phyloP scores from a whole-genome alignment of 805 yeast species.

The Starmerella davenportii region DNA sequence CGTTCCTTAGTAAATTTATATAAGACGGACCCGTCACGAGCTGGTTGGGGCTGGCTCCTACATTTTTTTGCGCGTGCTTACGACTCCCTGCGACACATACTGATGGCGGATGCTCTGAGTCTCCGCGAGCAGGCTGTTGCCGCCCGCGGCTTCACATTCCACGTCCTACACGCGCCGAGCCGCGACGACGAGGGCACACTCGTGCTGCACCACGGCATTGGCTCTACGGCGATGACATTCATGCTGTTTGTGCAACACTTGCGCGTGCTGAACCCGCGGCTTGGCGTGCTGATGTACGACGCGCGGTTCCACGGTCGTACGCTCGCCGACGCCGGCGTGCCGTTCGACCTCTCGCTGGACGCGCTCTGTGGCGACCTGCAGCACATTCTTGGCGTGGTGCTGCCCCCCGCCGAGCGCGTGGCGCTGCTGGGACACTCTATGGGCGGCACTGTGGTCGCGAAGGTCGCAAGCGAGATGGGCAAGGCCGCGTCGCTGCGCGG shows the following conservation, averaged over 20 bases:
- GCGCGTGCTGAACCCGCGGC: constrained; percentile 22
- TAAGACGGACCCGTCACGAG: no score
- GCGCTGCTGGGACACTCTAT: constrained; percentile 75
- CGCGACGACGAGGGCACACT: constrained; percentile 25
- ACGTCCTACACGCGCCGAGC: constrained; percentile 3
- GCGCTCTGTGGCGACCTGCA: constrained; percentile 42
- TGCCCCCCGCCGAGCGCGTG: constrained; percentile 21
- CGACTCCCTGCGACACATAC: no score
- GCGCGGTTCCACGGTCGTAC: constrained; percentile 68
- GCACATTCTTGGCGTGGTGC: constrained; percentile 30
- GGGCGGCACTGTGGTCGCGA: constrained; percentile 74
- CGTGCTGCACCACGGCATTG: constrained; percentile 87
- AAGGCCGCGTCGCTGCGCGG: constrained; percentile 33
- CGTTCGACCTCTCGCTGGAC: constrained; percentile 30
- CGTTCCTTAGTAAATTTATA: no score
- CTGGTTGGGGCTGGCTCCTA: no score
- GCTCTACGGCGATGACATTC: constrained; percentile 70
- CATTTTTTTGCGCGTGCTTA: no score
- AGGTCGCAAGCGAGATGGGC: constrained; percentile 23
- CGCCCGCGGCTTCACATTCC: constrained; percentile 7
- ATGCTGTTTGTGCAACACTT: constrained; percentile 32
- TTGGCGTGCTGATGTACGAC: constrained; percentile 60
- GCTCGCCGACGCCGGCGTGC: neutral
- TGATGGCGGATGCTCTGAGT: no score
- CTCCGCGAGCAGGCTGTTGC: neutral